These are phyloP conservation scores for Lactarius quietus DNA, from an alignment of 768 basidiomycete genomes.

Conservation along the genomic window DNA sequence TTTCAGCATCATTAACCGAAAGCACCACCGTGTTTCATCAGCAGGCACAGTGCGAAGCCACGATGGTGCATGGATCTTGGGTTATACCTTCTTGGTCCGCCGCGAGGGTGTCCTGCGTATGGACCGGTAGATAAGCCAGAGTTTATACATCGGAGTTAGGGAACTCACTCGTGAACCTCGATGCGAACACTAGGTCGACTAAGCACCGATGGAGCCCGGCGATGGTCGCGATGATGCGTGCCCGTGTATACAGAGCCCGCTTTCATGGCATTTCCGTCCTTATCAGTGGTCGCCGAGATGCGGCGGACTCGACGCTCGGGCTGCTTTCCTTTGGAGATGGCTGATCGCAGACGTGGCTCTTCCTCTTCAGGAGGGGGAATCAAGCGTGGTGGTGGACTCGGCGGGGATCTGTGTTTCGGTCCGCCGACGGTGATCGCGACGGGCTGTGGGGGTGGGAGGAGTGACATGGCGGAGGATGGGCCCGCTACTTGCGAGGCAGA, in stretches of 20 bases:
- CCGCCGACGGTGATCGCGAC: slow-evolving; percentile 18
- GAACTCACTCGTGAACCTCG: slow-evolving; percentile 23
- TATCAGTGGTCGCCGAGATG: slow-evolving; percentile 16
- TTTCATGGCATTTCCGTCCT: slow-evolving; percentile 20
- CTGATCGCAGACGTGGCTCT: slow-evolving; percentile 6
- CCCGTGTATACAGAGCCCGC: slow-evolving; percentile 16
- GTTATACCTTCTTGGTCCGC: slow-evolving; percentile 14
- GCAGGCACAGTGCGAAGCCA: neutral
- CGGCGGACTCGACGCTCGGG: slow-evolving; percentile 20
- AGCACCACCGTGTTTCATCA: neutral
- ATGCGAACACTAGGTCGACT: slow-evolving; percentile 27
- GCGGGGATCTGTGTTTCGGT: neutral
- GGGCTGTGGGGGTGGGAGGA: slow-evolving; percentile 12
- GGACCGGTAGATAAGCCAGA: neutral
- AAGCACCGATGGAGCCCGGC: slow-evolving; percentile 17
- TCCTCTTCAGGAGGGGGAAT: slow-evolving; percentile 15
- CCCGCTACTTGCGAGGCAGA: slow-evolving; percentile 22
- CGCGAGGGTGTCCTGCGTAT: slow-evolving; percentile 9
- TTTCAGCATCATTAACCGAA: neutral
- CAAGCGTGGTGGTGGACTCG: slow-evolving; percentile 17
- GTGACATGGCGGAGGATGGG: slow-evolving; percentile 11
- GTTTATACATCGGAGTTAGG: neutral
- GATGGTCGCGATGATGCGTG: slow-evolving; percentile 18
- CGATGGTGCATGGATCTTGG: neutral
- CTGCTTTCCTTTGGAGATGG: slow-evolving; percentile 18